Evolutionary conservation across 768 basidiomycete species (phyloP).

Genomic region (Termitomyces sp.): DNA sequence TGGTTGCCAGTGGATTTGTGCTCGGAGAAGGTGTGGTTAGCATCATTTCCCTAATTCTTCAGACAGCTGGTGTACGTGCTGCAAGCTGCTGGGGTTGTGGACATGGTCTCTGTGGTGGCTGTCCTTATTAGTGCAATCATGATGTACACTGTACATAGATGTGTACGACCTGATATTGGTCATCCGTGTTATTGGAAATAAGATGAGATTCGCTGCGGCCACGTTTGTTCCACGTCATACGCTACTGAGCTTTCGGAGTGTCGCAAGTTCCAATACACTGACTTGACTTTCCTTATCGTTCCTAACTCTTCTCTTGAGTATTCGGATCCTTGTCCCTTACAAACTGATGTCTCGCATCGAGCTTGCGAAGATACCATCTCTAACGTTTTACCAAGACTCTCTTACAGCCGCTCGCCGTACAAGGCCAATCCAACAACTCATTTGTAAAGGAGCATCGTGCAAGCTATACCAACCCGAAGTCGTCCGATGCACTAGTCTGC

Average conservation of each 20-base stretch:
- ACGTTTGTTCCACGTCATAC: constrained; percentile 32
- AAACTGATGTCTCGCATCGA: constrained; percentile 63
- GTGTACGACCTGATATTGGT: neutral
- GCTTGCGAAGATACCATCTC: constrained; percentile 64
- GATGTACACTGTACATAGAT: constrained; percentile 5
- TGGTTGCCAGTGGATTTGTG: constrained; percentile 93
- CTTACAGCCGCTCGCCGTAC: constrained; percentile 65
- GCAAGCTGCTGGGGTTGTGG: constrained; percentile 86
- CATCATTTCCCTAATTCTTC: constrained; percentile 69
- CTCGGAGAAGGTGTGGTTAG: constrained; percentile 92
- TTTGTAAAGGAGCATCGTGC: constrained; percentile 78
- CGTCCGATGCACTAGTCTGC: constrained; percentile 75
- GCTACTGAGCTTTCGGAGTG: neutral
- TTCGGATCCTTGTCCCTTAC: neutral
- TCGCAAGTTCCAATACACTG: neutral
- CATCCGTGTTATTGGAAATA: neutral
- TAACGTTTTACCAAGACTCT: constrained; percentile 73
- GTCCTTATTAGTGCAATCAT: constrained; percentile 28
- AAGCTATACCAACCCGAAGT: constrained; percentile 74
- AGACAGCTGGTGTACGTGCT: constrained; percentile 68
- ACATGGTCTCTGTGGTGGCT: constrained; percentile 68
- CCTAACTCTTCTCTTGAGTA: neutral
- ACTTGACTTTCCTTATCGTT: neutral
- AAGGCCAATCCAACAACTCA: constrained; percentile 68
- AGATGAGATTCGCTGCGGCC: constrained; percentile 1